These are phyloP conservation scores for Diaporthe capsici DNA, from an alignment of 2,329 filamentous ascomycete species.

Conservation along the genomic window DNA sequence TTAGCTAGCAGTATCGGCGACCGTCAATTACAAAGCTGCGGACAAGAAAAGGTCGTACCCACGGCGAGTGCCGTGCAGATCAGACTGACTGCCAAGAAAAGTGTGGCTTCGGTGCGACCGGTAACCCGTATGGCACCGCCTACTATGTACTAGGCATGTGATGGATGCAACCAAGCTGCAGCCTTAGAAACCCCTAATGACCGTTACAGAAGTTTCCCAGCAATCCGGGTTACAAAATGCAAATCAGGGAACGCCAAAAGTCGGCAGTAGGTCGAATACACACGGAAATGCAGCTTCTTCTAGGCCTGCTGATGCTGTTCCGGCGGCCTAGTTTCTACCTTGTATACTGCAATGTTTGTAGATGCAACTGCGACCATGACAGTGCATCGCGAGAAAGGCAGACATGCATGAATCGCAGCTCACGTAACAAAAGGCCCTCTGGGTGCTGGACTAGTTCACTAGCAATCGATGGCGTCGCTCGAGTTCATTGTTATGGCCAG, in stretches of 20 bases:
- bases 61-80: conserved; percentile 20
- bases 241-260: background rate
- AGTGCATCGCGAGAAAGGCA: no score
- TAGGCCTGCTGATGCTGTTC: background rate
- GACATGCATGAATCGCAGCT: background rate
- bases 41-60: background rate
- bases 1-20: background rate
- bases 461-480: background rate
- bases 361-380: background rate
- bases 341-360: no score
- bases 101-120: conserved; percentile 17
- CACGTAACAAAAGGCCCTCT: background rate
- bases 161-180: background rate
- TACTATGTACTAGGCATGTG: background rate
- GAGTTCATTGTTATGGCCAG: conserved; percentile 5
- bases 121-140: conserved; percentile 9
- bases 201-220: background rate
- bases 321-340: background rate
- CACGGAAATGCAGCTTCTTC: background rate
- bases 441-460: background rate
- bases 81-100: background rate
- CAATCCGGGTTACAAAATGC: background rate
- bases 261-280: background rate
- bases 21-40: background rate
- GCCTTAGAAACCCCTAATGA: background rate